Evolutionary conservation across 441 rosid genomes (phyloP), one percentile per base, ranked within the genome.

Genomic region (Erysimum cheiri): DNA sequence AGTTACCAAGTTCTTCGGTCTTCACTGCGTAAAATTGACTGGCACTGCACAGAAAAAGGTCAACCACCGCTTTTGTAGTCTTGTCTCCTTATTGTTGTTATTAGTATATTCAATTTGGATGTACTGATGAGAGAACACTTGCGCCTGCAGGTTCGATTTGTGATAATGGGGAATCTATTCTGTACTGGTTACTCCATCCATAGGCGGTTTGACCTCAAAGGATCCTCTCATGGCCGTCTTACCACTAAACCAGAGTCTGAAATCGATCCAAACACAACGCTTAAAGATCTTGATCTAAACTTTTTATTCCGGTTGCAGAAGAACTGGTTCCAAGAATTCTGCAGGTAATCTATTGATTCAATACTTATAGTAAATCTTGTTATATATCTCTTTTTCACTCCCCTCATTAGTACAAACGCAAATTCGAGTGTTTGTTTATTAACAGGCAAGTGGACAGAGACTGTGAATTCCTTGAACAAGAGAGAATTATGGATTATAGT

Each of bases 1-100:
- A 37, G 92, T 95, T 19, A 95, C 96, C 60, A 95, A 88, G 80
- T 89, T 87, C 72, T 95, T 72, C 17, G 99, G 99, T 60, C 92
- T 95, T 41, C 99, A 95, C 71, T 92, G 96, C 62, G 99, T 92
- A 22, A 92, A 81, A 74, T 74, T 88, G 75, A 85, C 90, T 0
- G 98, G 99, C 46, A 71, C 98, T n/a, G 80, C 88, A 54, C 98
- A 95, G 77, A 94, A 92, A 73, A 92, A 94, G 93, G 99, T 88
- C 82, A 67, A 32, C 31, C 10, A 47, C 65, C 32, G 9, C 11
- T 54, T 60, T 22, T 72, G 24, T 35, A 36, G 60, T 43, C 41
- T 46, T 50, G 35, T 63, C 56, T 35, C 22, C 69, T 36, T 9
- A 53, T 55, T 26, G 10, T 55, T 58, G 32, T 75, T 41, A 19